A percentile compares a stretch with the other conserved stretches of the same genome.
Conservation (phyloP, 495 filamentous ascomycete genomes). For the Xylaria curta region DNA sequence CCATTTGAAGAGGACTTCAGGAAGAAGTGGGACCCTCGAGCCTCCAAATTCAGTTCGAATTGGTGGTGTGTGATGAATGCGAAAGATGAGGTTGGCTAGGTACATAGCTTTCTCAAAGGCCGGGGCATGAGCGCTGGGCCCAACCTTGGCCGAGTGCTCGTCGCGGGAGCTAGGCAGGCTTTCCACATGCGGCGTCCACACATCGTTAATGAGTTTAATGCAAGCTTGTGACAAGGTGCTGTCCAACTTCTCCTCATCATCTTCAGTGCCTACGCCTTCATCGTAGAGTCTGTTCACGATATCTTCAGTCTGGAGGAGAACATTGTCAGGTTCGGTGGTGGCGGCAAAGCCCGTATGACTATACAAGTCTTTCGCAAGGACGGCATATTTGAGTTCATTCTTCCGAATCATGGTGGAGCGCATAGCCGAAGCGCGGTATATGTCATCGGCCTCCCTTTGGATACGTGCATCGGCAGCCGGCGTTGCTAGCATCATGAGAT, state of each 20-base stretch:
- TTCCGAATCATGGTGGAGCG: conserved; percentile 39
- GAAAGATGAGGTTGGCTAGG: conserved; percentile 71
- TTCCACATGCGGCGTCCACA: conserved; percentile 64
- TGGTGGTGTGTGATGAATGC: conserved; percentile 72
- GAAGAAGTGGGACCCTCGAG: conserved; percentile 56
- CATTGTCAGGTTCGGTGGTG: conserved; percentile 55
- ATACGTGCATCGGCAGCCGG: conserved; percentile 54
- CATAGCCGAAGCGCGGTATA: conserved; percentile 52
- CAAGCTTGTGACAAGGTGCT: conserved; percentile 61
- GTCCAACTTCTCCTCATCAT: conserved; percentile 61
- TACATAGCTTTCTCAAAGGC: conserved; percentile 74
- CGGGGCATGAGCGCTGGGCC: conserved; percentile 64
- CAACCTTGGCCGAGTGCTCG: conserved; percentile 64
- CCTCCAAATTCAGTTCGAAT: conserved; percentile 48
- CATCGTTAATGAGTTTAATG: conserved; percentile 54
- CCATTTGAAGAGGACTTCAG: conserved; percentile 80
- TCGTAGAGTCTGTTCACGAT: conserved; percentile 61
- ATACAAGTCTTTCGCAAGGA: conserved; percentile 60
- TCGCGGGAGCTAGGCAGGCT: conserved; percentile 53
- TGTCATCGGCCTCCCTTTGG: conserved; percentile 52
- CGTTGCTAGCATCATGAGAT: conserved; percentile 54
- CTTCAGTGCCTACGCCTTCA: conserved; percentile 59
- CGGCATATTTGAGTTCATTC: conserved; percentile 52
- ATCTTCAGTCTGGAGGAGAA: conserved; percentile 64
- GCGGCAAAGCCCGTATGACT: conserved; percentile 50